Conservation (phyloP, 2,329 filamentous ascomycete genomes). For the Tolypocladium nubicola region DNA sequence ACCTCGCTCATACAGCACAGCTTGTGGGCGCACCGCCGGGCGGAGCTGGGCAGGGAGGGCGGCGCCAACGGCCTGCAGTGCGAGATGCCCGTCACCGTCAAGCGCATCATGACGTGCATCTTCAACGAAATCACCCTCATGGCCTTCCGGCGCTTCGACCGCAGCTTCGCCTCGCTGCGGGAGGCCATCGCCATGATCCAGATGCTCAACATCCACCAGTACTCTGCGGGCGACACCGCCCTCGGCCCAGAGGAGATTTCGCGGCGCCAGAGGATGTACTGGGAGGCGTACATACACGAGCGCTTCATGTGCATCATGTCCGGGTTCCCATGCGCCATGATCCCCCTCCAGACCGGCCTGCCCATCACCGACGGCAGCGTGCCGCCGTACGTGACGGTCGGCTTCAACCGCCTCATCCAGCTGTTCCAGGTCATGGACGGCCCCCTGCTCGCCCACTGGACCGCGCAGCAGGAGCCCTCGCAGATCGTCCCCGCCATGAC, state of each 20-base stretch:
- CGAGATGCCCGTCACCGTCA: slow-evolving; percentile 27
- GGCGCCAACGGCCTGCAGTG: slow-evolving; percentile 23
- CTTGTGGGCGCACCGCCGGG: slow-evolving; percentile 13
- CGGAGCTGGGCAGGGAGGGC: slow-evolving; percentile 16
- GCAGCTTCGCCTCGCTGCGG: slow-evolving; percentile 36
- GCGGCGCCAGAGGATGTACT: slow-evolving; percentile 12
- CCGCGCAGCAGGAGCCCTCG: slow-evolving; percentile 15
- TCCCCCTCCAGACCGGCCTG: slow-evolving; percentile 18
- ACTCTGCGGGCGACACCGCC: slow-evolving; percentile 15
- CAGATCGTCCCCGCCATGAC: slow-evolving; percentile 15
- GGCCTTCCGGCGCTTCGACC: slow-evolving; percentile 33
- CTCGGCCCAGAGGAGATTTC: slow-evolving; percentile 7
- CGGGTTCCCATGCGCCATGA: slow-evolving; percentile 28
- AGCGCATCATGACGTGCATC: slow-evolving; percentile 35
- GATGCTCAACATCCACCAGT: slow-evolving; percentile 29
- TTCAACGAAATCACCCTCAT: slow-evolving; percentile 42
- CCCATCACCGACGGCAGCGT: slow-evolving; percentile 21
- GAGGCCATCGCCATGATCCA: slow-evolving; percentile 35
- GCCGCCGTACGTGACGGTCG: slow-evolving; percentile 22
- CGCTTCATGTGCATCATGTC: slow-evolving; percentile 42
- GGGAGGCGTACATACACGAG: slow-evolving; percentile 14
- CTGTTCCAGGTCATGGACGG: slow-evolving; percentile 28
- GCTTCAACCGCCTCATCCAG: slow-evolving; percentile 25
- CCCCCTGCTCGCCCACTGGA: slow-evolving; percentile 26
- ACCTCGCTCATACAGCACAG: slow-evolving; percentile 13